Base-by-base conservation (phyloP, 2,329 filamentous ascomycete genomes). In the Tolypocladium amazonense region DNA sequence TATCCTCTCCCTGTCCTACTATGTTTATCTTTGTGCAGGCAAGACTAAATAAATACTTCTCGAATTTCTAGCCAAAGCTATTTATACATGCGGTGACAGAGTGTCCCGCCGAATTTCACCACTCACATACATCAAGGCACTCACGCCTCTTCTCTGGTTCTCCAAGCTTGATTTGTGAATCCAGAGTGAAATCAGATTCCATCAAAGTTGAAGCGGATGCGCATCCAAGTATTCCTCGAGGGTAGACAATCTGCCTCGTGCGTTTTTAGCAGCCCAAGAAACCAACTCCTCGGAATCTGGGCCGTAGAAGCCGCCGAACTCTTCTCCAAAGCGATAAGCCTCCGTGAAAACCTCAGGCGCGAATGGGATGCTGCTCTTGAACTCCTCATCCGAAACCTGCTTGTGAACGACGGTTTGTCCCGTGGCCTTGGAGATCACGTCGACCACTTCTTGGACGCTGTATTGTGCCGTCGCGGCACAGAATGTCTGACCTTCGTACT, bases 401-500 rank as follows among this genome's bases (percentile, higher is more conserved):
- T 66, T 65, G 55, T 62, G 67, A 3, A 58, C 54, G 15, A 72
- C 65, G 1, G 60, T 65, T 63, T 78, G 74, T 0, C 78, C 77
- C 0, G 73, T 74, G 3, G 74, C 71, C 57, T 71, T 70, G 4
- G 66, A 68, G 52, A 82, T 70, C 5, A 71, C 68, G 3, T 68
- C 65, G 7, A 72, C 73, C 2, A 80, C 69, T 35, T 81, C 71
- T 1, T 71, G 64, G 9, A 74, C 65, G 5, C 71, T 65, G 59
- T 72, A 71, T 4, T 77, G 61, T 71, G 71, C 70, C 20, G 69
- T 66, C 0, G 79, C 79, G 0, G 73, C 81, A 23, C 73, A 70
- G 37, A 84, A 71, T 3, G 67, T 73, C 62, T 75, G 75, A 18
- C 77, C 77, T 1, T 75, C 68, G 27, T 76, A 76, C 56, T 72